Evolutionary conservation across 75 land plant species (phyloP).

Genomic region (Picea sitchensis): DNA sequence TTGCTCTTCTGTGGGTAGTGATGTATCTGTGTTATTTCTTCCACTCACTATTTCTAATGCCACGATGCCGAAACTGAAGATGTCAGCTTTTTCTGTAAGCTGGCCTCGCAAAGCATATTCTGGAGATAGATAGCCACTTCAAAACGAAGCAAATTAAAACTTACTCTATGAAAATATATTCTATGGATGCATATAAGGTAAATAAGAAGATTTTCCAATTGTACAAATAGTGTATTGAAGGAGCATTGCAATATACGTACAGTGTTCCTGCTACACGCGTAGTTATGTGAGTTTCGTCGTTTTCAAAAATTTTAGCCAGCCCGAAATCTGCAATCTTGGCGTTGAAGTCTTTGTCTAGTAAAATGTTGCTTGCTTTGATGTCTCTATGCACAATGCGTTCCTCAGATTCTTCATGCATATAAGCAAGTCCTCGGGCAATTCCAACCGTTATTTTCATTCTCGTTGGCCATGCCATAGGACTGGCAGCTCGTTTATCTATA

Average conservation of each 20-base stretch:
- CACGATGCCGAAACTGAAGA: constrained; percentile 16
- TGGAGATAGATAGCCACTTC: constrained; percentile 20
- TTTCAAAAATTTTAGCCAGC: constrained; percentile 51
- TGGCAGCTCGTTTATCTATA: not conserved
- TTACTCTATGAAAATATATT: no score
- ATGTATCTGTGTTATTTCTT: constrained; percentile 7
- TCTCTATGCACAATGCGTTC: constrained; percentile 66
- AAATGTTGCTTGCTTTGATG: constrained; percentile 62
- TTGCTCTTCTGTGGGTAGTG: not conserved
- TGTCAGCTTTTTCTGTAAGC: constrained; percentile 22
- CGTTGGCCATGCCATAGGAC: constrained; percentile 44
- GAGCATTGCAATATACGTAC: constrained; percentile 18
- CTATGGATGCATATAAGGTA: no score
- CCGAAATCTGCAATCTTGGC: constrained; percentile 69
- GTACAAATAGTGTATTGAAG: no score
- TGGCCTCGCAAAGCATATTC: constrained; percentile 21
- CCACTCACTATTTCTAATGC: constrained; percentile 21
- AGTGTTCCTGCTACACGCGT: constrained; percentile 72
- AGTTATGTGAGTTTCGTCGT: constrained; percentile 50
- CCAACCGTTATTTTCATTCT: constrained; percentile 49
- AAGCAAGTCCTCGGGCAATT: constrained; percentile 54
- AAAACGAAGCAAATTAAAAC: not conserved
- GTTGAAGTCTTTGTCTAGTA: constrained; percentile 50
- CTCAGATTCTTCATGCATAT: constrained; percentile 68
- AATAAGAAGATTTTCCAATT: no score